Base-by-base conservation (phyloP, 495 filamentous ascomycete species). In the Daldinia vernicosa region DNA sequence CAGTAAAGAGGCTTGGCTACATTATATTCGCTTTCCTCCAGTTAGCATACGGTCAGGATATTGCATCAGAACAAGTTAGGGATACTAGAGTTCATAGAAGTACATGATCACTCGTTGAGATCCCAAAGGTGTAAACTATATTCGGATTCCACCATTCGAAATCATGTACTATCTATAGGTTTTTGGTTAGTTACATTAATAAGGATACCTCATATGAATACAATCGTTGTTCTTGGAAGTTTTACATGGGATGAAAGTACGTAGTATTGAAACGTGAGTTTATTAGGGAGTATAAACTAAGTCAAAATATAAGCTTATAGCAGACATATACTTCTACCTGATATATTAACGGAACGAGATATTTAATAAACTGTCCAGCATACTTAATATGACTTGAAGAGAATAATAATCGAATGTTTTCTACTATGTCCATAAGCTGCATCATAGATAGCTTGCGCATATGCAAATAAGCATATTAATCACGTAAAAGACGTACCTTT, bases 31-130 rank as follows among this genome's bases (percentile, higher is more conserved):
- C 51, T 50, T 50, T 26, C 27, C 33, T 63, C 47, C 52, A 52
- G 50, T 35, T 62, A 61, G 62, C 57, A 69, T 55, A 30, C 51
- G 39, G 52, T 60, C 45, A 69, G 62, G 70, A 66, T 72, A 72
- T 69, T 54, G 33, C 26, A 63, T 19, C 28, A 17, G 62, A 32
- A 59, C 43, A 32, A 52, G 28, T 66, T 33, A 35, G 57, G 70
- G 17, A 64, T 45, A 61, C 24, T 72, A 56, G 65, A 66, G n/a
- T 69, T 60, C 52, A 72, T 68, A 72, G 70, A 72, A 56, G 56
- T 37, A 57, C 39, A 66, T 66, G 47, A 67, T 61, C 55, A 61
- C 65, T 72, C 70, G 64, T 68, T 72, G 17, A 60, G 69, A 59
- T 56, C 4, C 47, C 28, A 53, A 53, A 52, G 53, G 62, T 57